Evolutionary conservation across 2,329 filamentous ascomycete genomes (phyloP).

Genomic region (Pseudogymnoascus sp.): DNA sequence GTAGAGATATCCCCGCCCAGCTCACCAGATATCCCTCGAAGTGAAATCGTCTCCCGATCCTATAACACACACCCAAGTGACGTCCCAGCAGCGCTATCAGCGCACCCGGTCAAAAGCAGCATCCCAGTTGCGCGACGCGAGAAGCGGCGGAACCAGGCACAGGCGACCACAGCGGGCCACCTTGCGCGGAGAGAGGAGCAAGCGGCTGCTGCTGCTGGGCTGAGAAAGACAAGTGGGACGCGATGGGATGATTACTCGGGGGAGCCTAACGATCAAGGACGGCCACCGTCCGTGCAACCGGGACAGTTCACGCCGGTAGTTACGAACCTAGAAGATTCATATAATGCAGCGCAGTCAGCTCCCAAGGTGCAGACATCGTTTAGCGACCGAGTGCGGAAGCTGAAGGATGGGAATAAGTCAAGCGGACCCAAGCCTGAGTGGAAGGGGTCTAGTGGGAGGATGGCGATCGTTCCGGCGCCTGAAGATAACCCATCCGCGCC

Average conservation of each 20-base stretch:
- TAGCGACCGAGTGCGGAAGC: conserved; percentile 41
- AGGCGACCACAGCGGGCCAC: conserved; percentile 14
- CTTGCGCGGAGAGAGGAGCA: conserved; percentile 9
- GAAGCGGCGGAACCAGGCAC: conserved; percentile 27
- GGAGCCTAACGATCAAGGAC: conserved; percentile 53
- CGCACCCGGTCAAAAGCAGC: conserved; percentile 22
- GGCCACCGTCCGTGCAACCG: conserved; percentile 51
- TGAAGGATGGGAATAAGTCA: conserved; percentile 29
- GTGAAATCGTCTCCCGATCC: background rate
- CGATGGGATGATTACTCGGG: conserved; percentile 63
- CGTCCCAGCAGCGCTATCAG: background rate
- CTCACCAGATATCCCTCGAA: conserved; percentile 31
- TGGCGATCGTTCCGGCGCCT: conserved; percentile 57
- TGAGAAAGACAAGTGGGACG: conserved; percentile 22
- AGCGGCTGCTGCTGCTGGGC: conserved; percentile 20
- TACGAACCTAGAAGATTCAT: conserved; percentile 25
- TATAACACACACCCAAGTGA: background rate
- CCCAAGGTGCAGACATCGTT: conserved; percentile 34
- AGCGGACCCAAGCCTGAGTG: conserved; percentile 50
- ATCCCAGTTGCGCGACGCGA: conserved; percentile 30
- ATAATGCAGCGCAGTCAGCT: conserved; percentile 27
- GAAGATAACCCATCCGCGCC: conserved; percentile 52
- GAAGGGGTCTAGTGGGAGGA: conserved; percentile 67
- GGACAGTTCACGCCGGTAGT: conserved; percentile 38
- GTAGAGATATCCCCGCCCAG: conserved; percentile 40